Evolutionary conservation across 352 stramenopile genomes (phyloP).

Genomic region (Pseudoperonospora humuli): DNA sequence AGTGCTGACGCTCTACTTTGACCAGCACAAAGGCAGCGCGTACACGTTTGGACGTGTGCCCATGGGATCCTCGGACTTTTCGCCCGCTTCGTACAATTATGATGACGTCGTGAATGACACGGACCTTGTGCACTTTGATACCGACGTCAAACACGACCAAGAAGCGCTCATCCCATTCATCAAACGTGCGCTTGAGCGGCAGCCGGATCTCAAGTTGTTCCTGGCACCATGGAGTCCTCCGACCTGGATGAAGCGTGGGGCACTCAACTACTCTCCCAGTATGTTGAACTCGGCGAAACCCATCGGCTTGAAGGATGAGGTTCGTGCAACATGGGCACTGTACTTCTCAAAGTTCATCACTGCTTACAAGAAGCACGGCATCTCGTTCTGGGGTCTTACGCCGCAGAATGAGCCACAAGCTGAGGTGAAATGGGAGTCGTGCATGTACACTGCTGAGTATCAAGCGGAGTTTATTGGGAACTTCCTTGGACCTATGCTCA

Average conservation of each 20-base stretch:
- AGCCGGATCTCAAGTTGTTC: constrained; percentile 73
- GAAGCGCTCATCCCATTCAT: constrained; percentile 82
- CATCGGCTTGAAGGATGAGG: constrained; percentile 38
- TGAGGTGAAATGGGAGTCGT: constrained; percentile 66
- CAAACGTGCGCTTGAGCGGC: constrained; percentile 42
- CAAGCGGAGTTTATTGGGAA: constrained; percentile 77
- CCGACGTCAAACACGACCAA: constrained; percentile 66
- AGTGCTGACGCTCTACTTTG: constrained; percentile 85
- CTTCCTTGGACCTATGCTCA: constrained; percentile 77
- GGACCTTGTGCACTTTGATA: constrained; percentile 68
- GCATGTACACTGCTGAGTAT: constrained; percentile 39
- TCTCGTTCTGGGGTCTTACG: constrained; percentile 85
- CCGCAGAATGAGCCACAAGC: constrained; percentile 89
- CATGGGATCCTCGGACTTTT: constrained; percentile 90
- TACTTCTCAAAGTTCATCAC: constrained; percentile 91
- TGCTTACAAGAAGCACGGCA: constrained; percentile 80
- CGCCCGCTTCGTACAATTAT: constrained; percentile 78
- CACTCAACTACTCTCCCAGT: constrained; percentile 34
- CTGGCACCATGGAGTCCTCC: neutral
- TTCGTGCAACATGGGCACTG: constrained; percentile 69
- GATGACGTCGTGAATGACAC: constrained; percentile 72
- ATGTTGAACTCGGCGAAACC: constrained; percentile 53
- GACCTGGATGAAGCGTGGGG: neutral
- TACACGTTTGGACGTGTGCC: constrained; percentile 88
- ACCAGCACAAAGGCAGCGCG: constrained; percentile 57